Percentiles rank a stretch among this genome's conserved stretches.
Evolutionary conservation across 2,329 filamentous ascomycete species (phyloP).

Genomic region (Colletotrichum karsti): DNA sequence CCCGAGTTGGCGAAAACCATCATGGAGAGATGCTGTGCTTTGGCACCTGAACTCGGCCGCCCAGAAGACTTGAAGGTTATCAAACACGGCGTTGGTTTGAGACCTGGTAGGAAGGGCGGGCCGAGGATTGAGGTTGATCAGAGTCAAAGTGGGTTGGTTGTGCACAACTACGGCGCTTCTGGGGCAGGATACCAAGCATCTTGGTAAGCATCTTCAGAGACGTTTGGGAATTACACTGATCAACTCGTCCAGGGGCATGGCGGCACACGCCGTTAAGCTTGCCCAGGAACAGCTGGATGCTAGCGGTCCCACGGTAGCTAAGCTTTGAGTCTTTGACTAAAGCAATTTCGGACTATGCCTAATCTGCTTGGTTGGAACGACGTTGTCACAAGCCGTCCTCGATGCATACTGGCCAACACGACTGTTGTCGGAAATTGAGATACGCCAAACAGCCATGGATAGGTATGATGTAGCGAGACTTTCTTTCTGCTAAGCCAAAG

Average conservation of each 20-base stretch:
- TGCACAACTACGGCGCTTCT: constrained; percentile 38
- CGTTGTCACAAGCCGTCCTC: too few species aligned
- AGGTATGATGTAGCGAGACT: too few species aligned
- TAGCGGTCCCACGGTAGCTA: not conserved
- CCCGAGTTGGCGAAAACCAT: constrained; percentile 41
- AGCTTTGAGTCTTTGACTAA: too few species aligned
- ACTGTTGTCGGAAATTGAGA: too few species aligned
- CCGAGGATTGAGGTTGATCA: constrained; percentile 41
- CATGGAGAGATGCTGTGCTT: constrained; percentile 40
- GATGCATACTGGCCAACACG: too few species aligned
- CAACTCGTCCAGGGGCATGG: constrained; percentile 11
- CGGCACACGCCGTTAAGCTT: not conserved
- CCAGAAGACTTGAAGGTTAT: constrained; percentile 41
- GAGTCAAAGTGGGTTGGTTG: constrained; percentile 30
- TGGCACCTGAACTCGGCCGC: constrained; percentile 43
- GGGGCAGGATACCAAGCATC: constrained; percentile 39
- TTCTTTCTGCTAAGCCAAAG: too few species aligned
- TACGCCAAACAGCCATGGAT: too few species aligned
- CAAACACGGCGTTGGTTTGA: constrained; percentile 41
- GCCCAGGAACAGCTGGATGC: not conserved
- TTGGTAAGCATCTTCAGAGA: constrained; percentile 15
- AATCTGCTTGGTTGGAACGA: too few species aligned
- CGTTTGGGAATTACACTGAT: not conserved
- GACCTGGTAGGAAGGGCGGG: constrained; percentile 38
- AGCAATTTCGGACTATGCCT: too few species aligned